Evolutionary conservation across 768 basidiomycete species (phyloP).

Genomic region (Chlorophyllum brunneum): DNA sequence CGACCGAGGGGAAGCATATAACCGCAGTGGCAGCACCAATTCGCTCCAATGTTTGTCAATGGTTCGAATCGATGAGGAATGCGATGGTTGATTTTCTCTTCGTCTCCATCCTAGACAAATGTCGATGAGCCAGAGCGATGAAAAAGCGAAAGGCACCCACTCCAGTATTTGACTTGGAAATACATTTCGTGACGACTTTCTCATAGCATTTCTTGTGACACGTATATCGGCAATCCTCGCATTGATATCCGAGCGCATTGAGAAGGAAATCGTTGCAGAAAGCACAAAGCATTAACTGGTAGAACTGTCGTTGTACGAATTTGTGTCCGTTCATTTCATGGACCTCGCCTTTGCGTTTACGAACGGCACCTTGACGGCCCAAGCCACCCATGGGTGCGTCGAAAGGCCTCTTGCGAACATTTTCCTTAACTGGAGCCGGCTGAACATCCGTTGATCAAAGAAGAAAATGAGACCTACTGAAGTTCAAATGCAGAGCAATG

Average conservation of each 20-base stretch:
- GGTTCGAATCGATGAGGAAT: conserved; percentile 98
- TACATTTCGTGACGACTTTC: conserved; percentile 99
- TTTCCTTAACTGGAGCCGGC: conserved; percentile 81
- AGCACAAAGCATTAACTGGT: conserved; percentile 97
- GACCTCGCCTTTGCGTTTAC: conserved; percentile 96
- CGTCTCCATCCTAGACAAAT: conserved; percentile 77
- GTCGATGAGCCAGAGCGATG: conserved; percentile 3
- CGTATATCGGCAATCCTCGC: conserved; percentile 98
- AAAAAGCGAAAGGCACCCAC: conserved; percentile 42
- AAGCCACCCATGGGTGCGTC: conserved; percentile 84
- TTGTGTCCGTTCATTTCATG: conserved; percentile 99
- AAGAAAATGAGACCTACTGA: conserved; percentile 56
- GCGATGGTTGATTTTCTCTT: conserved; percentile 98
- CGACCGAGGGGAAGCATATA: conserved; percentile 96
- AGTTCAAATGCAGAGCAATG: conserved; percentile 82
- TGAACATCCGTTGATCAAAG: conserved; percentile 14
- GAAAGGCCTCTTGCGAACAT: conserved; percentile 91
- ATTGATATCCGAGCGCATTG: conserved; percentile 97
- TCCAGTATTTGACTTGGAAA: conserved; percentile 92
- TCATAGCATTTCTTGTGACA: conserved; percentile 99
- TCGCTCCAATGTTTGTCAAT: conserved; percentile 93
- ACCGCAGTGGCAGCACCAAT: conserved; percentile 99
- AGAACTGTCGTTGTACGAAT: conserved; percentile 96
- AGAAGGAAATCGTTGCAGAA: conserved; percentile 97
- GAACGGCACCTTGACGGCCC: conserved; percentile 95